Evolutionary conservation across 495 filamentous ascomycete genomes (phyloP).

Genomic region (Daldinia grandis): DNA sequence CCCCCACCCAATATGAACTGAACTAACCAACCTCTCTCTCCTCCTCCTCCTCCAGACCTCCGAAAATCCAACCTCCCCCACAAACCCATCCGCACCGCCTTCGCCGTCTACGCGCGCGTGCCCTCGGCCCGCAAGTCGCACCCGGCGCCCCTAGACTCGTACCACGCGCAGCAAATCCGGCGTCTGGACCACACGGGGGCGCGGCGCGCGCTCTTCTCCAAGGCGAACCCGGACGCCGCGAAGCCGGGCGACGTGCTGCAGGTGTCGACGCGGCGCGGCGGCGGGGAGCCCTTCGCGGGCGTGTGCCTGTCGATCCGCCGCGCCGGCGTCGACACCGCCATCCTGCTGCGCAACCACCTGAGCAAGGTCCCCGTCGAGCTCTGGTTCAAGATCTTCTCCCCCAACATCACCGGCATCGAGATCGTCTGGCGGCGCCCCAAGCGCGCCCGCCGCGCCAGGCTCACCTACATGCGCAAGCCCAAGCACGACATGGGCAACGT

Average conservation of each 20-base stretch:
- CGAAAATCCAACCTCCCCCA: slow-evolving; percentile 37
- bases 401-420: slow-evolving; percentile 89
- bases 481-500: slow-evolving; percentile 59
- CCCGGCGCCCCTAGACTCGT: slow-evolving; percentile 47
- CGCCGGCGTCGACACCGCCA: slow-evolving; percentile 82
- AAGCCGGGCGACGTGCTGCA: slow-evolving; percentile 89
- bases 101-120: slow-evolving; percentile 62
- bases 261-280: slow-evolving; percentile 76
- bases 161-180: slow-evolving; percentile 71
- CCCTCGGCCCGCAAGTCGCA: slow-evolving; percentile 48
- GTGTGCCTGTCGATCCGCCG: slow-evolving; percentile 85
- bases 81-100: slow-evolving; percentile 48
- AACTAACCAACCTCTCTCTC: no score
- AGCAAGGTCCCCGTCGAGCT: slow-evolving; percentile 91
- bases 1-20: no score
- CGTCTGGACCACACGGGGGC: slow-evolving; percentile 84
- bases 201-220: slow-evolving; percentile 81
- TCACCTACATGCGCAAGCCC: slow-evolving; percentile 90
- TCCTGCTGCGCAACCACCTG: slow-evolving; percentile 84
- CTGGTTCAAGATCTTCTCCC: slow-evolving; percentile 94
- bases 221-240: slow-evolving; percentile 74
- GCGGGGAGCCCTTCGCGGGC: slow-evolving; percentile 86
- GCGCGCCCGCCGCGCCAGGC: slow-evolving; percentile 84
- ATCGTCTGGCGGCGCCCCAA: slow-evolving; percentile 85
- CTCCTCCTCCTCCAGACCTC: slow-evolving; percentile 28